A percentile compares a stretch with the other conserved stretches of the same genome.
Evolutionary conservation across 1,284 basidiomycete genomes (phyloP).

Genomic region (Microbotryomycetes sp.): DNA sequence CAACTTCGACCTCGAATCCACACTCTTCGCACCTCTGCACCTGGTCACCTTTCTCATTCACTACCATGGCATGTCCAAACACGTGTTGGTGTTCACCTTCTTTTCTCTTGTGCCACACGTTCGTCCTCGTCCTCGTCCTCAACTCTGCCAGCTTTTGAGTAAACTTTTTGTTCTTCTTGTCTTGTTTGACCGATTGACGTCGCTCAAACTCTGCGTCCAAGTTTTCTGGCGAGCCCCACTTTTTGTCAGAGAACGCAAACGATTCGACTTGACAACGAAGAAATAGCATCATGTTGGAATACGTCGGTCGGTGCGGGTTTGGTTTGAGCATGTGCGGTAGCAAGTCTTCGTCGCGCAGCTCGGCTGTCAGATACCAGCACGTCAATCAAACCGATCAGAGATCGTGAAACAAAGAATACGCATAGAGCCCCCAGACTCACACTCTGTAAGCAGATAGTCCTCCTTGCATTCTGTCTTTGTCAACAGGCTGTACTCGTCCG

Average conservation of each 20-base stretch:
- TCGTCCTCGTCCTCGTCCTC: constrained; percentile 74
- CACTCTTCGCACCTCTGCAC: constrained; percentile 71
- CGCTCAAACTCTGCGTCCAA: constrained; percentile 82
- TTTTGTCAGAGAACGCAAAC: constrained; percentile 76
- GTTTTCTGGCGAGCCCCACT: constrained; percentile 91
- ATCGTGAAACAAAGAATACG: constrained; percentile 45
- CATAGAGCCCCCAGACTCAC: constrained; percentile 43
- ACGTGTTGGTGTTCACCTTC: constrained; percentile 81
- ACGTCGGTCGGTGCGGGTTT: constrained; percentile 94
- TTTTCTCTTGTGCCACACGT: constrained; percentile 76
- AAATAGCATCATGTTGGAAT: constrained; percentile 99
- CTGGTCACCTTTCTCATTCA: constrained; percentile 47
- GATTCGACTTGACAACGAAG: constrained; percentile 88
- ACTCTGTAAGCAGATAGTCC: constrained; percentile 45
- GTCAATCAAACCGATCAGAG: constrained; percentile 43
- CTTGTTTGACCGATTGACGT: constrained; percentile 73
- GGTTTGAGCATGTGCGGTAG: constrained; percentile 91
- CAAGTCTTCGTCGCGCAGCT: constrained; percentile 82
- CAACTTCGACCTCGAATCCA: constrained; percentile 78
- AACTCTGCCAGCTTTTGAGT: constrained; percentile 75
- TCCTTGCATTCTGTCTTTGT: constrained; percentile 99
- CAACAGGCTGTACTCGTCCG: constrained; percentile 86
- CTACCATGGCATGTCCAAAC: constrained; percentile 56
- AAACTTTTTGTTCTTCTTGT: constrained; percentile 88
- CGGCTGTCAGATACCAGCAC: constrained; percentile 50